Evolutionary conservation across 768 basidiomycete genomes (phyloP), one percentile per base, ranked within the genome.

Genomic region (Boletus reticuloceps): DNA sequence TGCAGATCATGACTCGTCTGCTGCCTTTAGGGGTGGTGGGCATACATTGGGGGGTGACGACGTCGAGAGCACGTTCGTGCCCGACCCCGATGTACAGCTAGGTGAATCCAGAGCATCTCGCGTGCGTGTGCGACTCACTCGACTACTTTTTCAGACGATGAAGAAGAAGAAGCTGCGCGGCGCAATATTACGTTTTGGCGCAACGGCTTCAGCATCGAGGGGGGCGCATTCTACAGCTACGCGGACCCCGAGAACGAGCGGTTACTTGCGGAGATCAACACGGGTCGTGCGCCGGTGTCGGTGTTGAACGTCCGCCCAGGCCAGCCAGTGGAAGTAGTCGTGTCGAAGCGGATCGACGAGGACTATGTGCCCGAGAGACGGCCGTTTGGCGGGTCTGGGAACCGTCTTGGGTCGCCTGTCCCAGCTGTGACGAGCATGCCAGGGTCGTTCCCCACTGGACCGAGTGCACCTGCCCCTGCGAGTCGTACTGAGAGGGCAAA

Each of bases 41-140:
- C 84, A 95, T 68, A 89, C 79, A 0, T 79, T 99, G 22, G 96
- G 96, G 8, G 86, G 90, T 25, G 96, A 98, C 58, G 93, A 97
- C n/a, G 80, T 89, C 2, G 85, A 87, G 8, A 91, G 89, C 56
- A 63, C 79, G 8, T 89, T 76, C 64, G 74, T 97, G 22, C 88
- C 92, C 14, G 94, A 94, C 71, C 85, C 91, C 0, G 74, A 71
- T 61, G 81, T 77, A 5, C 67, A 70, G 27, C 62, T 43, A 53
- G 66, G 70, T 69, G 17, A 54, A n/a, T 39, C 36, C 16, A n/a
- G 34, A 36, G 34, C 34, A 36, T 20, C 4, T 32, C 42, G 9
- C 29, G 11, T 11, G 20, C 47, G 38, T 25, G 37, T 31, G 2
- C 20, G 3, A 7, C 32, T 36, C 19, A 36, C 48, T 55, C 54